phyloP scores from a whole-genome alignment of 768 basidiomycete species.

The Leucocoprinus birnbaumii region DNA sequence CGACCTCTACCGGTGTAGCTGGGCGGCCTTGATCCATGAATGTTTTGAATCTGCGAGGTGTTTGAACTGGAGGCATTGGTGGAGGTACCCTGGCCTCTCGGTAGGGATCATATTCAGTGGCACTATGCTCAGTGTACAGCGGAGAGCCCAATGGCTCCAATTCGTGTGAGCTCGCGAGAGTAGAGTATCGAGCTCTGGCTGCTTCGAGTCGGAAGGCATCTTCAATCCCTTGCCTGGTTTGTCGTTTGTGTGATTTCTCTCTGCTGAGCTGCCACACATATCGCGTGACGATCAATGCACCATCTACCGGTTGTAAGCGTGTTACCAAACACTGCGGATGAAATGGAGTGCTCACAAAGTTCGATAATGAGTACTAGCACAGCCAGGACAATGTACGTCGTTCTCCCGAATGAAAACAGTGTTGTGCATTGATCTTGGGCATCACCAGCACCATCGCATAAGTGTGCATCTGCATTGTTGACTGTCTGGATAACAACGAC shows the following conservation, averaged over 20 bases:
- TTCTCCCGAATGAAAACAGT: constrained; percentile 38
- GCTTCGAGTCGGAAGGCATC: constrained; percentile 32
- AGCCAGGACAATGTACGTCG: constrained; percentile 45
- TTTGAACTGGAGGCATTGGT: constrained; percentile 9
- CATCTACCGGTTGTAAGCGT: constrained; percentile 33
- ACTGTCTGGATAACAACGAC: constrained; percentile 45
- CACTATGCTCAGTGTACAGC: constrained; percentile 15
- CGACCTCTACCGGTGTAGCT: constrained; percentile 22
- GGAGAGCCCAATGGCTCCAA: constrained; percentile 22
- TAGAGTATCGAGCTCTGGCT: constrained; percentile 14
- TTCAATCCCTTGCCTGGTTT: constrained; percentile 31
- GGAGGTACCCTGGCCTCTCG: constrained; percentile 21
- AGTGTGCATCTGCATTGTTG: constrained; percentile 34
- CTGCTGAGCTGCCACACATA: constrained; percentile 49
- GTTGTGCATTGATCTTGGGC: constrained; percentile 39
- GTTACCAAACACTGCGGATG: constrained; percentile 7
- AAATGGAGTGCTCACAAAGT: constrained; percentile 43
- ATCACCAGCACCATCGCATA: constrained; percentile 43
- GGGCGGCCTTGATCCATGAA: constrained; percentile 14
- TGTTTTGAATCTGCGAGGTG: constrained; percentile 3
- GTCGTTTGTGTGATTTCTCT: constrained; percentile 44
- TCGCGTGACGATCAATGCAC: constrained; percentile 48
- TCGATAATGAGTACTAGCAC: constrained; percentile 46
- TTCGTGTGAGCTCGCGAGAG: constrained; percentile 7
- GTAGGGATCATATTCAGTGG: constrained; percentile 39